A percentile compares a stretch with the other conserved stretches of the same genome.
phyloP scores from a whole-genome alignment of 805 yeast species.

The Sungouiozyma intestinalis region DNA sequence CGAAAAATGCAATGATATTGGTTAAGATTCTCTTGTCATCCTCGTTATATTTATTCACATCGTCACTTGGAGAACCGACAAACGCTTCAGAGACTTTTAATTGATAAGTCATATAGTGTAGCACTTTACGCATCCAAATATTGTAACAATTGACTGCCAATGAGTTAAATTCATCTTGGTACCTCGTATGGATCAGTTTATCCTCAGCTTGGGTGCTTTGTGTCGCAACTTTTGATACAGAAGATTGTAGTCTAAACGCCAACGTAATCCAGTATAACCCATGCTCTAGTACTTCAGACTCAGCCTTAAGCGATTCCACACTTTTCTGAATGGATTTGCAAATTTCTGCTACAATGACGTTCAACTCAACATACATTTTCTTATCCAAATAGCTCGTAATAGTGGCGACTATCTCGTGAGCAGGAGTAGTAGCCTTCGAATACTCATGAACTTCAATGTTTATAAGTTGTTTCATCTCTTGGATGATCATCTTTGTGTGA shows the following conservation, averaged over 20 bases:
- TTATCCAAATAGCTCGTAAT: slow-evolving; percentile 50
- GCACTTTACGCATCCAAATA: slow-evolving; percentile 7
- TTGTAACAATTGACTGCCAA: slow-evolving; percentile 1
- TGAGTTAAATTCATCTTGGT: slow-evolving; percentile 29
- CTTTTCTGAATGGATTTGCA: slow-evolving; percentile 48
- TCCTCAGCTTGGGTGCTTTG: too few relatives aligned
- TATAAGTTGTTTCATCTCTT: neutral
- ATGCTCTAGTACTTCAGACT: slow-evolving; percentile 43
- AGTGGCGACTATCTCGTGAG: slow-evolving; percentile 39
- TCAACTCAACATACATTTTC: slow-evolving; percentile 52
- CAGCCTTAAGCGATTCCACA: slow-evolving; percentile 48
- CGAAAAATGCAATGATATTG: slow-evolving; percentile 78
- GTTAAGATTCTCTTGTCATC: slow-evolving; percentile 75
- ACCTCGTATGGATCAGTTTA: too few relatives aligned
- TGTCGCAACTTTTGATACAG: neutral
- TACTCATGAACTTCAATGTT: neutral
- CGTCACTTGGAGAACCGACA: slow-evolving; percentile 17
- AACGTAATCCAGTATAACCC: neutral
- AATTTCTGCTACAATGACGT: slow-evolving; percentile 48
- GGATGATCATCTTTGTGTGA: neutral
- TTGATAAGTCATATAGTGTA: slow-evolving; percentile 3
- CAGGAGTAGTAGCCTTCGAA: neutral
- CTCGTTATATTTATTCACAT: slow-evolving; percentile 67
- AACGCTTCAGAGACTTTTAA: slow-evolving; percentile 5
- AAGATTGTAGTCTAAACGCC: neutral